Percentiles rank a stretch among this genome's conserved stretches.
These are phyloP conservation scores for Cicer arietinum DNA, from an alignment of 306 rosid genomes.

Conservation along the genomic window DNA sequence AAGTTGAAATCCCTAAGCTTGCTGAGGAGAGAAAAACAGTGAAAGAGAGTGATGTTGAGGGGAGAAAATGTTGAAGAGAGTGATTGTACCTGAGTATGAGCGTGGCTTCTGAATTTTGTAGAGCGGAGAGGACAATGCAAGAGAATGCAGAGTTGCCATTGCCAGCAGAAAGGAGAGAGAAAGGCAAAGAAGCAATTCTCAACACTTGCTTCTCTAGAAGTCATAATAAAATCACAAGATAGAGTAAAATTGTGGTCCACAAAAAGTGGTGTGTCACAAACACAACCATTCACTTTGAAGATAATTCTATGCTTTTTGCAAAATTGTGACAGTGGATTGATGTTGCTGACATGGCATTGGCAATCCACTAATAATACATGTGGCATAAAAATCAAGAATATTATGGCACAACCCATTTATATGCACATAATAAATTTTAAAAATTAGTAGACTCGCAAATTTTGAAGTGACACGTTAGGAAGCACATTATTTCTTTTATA, in stretches of 20 bases:
- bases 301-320: constrained; percentile 37
- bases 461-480: too few relatives aligned
- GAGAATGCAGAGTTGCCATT: constrained; percentile 85
- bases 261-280: constrained; percentile 61
- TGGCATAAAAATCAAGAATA: background rate
- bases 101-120: constrained; percentile 67
- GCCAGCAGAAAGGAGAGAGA: constrained; percentile 29
- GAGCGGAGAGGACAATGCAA: constrained; percentile 69
- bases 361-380: constrained; percentile 24
- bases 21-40: background rate
- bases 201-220: background rate
- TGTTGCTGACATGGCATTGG: constrained; percentile 45
- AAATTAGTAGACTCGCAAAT: too few relatives aligned
- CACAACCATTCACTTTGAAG: constrained; percentile 68
- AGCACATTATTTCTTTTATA: too few relatives aligned
- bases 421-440: too few relatives aligned
- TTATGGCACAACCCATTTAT: too few relatives aligned
- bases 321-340: constrained; percentile 7
- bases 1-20: constrained; percentile 8
- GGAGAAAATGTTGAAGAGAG: background rate
- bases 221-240: background rate
- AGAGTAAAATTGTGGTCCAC: constrained; percentile 56
- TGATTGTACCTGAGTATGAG: constrained; percentile 56
- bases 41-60: background rate
- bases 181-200: background rate